Base-by-base conservation (phyloP, 129 eudicot genomes). In the carrot (Daucus carota) region DNA sequence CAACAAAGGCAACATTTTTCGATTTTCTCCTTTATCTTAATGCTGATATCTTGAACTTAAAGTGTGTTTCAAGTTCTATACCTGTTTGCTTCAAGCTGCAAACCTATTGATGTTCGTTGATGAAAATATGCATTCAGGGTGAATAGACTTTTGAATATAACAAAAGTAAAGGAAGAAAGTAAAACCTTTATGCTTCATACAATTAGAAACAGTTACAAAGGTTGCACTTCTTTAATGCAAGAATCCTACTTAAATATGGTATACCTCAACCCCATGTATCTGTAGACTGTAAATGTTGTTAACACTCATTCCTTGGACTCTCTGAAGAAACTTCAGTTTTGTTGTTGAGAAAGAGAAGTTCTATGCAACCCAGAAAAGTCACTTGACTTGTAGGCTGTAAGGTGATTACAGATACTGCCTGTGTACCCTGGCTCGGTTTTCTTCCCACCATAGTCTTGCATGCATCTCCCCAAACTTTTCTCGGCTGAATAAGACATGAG, bases 391-490 rank as follows among this genome's bases (percentile, higher is more conserved):
- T 31, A 44, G 54, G 43, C 32, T 38, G 72, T 29, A 59, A 22
- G 47, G 77, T 57, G 42, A 77, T 89, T 79, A 87, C 80, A 93
- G 75, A 82, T 93, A 93, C 24, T 84, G 92, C 72, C 84, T 85
- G 57, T 87, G 98, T 78, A 93, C 83, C 83, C 97, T 87, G 44
- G 96, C 86, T 68, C 97, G 87, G 79, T 93, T 90, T 83, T 93
- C 96, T 75, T 90, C 98, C 98, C 98, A 93, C 97, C 98, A 93
- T 0, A 90, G 82, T 81, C 94, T 82, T 15, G 97, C 98, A 76
- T 93, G 90, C 86, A 87, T 81, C 89, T 90, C 96, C 54, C 98
- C 98, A 52, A 85, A 93, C 46, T 85, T 90, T 80, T 90, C 96
- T 16, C 98, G 97, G 83, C 97, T 93, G 91, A 52, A 74, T 77